Evolutionary conservation across 2,329 filamentous ascomycete genomes (phyloP).

Genomic region (Polytolypa hystricis): DNA sequence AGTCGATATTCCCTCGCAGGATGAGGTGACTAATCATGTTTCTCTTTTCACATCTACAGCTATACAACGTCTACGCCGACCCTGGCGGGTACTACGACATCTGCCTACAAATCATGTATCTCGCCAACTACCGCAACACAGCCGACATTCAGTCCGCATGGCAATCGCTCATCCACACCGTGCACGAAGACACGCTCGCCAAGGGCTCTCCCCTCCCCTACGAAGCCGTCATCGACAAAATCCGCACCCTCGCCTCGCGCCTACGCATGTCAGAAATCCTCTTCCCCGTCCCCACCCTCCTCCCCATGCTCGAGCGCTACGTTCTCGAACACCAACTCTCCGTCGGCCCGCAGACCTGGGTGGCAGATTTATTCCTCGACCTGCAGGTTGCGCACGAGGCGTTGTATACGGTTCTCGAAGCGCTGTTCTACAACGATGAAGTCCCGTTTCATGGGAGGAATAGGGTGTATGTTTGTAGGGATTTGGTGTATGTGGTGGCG

Average conservation of each 20-base stretch:
- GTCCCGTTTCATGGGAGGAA: conserved; percentile 51
- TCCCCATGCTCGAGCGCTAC: conserved; percentile 47
- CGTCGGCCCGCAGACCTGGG: conserved; percentile 43
- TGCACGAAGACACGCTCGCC: conserved; percentile 47
- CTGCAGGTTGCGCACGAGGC: conserved; percentile 51
- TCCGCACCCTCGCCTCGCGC: conserved; percentile 46
- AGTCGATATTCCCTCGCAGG: not conserved
- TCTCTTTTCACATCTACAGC: too few species aligned
- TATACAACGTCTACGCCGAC: conserved; percentile 90
- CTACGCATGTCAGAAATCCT: conserved; percentile 45
- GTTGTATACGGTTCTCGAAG: conserved; percentile 51
- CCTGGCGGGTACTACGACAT: conserved; percentile 88
- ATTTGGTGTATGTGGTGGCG: conserved; percentile 51
- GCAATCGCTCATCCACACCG: conserved; percentile 66
- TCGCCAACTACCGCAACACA: conserved; percentile 80
- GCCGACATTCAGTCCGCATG: conserved; percentile 77
- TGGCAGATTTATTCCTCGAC: conserved; percentile 54
- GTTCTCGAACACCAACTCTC: conserved; percentile 39
- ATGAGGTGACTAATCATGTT: conserved; percentile 16
- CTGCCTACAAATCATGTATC: conserved; percentile 82
- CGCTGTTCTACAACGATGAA: conserved; percentile 57
- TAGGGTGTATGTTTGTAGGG: conserved; percentile 46
- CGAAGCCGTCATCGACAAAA: conserved; percentile 40
- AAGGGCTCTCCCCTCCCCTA: conserved; percentile 33
- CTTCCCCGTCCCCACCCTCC: conserved; percentile 44